Percentiles rank a stretch among this genome's conserved stretches.
Conservation (phyloP, 176 grass and related monocot species). For the Aegilops bicornis region DNA sequence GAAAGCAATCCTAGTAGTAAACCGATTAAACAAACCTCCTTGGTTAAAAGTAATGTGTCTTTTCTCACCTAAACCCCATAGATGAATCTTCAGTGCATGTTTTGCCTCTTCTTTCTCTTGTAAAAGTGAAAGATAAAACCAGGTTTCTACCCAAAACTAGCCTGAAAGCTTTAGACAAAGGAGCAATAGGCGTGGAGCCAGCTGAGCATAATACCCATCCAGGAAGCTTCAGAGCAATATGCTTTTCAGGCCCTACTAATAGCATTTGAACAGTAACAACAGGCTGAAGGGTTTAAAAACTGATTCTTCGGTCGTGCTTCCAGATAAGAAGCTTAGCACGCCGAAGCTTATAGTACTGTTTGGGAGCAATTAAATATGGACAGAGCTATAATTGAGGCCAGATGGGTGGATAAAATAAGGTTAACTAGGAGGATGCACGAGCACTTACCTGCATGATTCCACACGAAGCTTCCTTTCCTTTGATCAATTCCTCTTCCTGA, state of each 20-base stretch:
- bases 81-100: constrained; percentile 28
- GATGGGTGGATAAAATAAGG: constrained; percentile 19
- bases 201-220: background rate
- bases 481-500: constrained; percentile 32
- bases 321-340: constrained; percentile 41
- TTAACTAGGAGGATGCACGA: background rate
- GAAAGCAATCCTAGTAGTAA: constrained; percentile 1
- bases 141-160: constrained; percentile 13
- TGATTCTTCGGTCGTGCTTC: constrained; percentile 10
- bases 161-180: constrained; percentile 16
- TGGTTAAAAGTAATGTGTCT: constrained; percentile 33
- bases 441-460: constrained; percentile 37
- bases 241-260: constrained; percentile 34
- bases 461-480: constrained; percentile 45
- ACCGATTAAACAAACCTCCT: constrained; percentile 4
- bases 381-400: constrained; percentile 12
- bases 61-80: constrained; percentile 34
- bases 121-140: constrained; percentile 33
- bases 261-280: constrained; percentile 26
- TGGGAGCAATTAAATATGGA: constrained; percentile 29
- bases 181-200: constrained; percentile 28
- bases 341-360: constrained; percentile 32
- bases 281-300: constrained; percentile 11
- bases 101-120: constrained; percentile 28
- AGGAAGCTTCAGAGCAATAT: constrained; percentile 27